Evolutionary conservation across 768 basidiomycete species (phyloP).

Genomic region (Suillus discolor): DNA sequence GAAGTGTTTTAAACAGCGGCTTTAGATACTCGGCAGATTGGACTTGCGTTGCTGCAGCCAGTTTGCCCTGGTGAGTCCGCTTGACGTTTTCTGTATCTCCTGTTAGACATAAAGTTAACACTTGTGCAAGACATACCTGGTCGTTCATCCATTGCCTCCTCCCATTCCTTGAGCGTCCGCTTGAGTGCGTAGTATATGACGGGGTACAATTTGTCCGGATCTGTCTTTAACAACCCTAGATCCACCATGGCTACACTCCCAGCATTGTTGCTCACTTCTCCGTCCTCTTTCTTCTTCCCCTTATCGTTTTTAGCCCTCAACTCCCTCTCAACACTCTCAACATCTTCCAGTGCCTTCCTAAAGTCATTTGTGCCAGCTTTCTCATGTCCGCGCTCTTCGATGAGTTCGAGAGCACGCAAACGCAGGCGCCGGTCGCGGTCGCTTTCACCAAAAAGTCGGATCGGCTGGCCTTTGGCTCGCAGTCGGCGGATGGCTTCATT

Average conservation of each 20-base stretch:
- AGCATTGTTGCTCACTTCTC: constrained; percentile 45
- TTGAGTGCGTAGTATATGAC: constrained; percentile 96
- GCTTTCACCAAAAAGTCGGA: constrained; percentile 91
- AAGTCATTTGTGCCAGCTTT: constrained; percentile 93
- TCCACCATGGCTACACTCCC: constrained; percentile 61
- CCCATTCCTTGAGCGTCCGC: constrained; percentile 94
- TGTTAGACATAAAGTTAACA: background rate
- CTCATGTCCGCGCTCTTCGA: constrained; percentile 87
- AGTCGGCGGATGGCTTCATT: constrained; percentile 90
- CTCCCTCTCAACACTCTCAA: constrained; percentile 76
- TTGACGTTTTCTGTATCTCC: constrained; percentile 71
- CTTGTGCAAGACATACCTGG: constrained; percentile 60
- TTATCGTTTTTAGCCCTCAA: constrained; percentile 56
- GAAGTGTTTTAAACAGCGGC: constrained; percentile 89
- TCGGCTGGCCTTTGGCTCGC: constrained; percentile 90
- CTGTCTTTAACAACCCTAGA: constrained; percentile 78
- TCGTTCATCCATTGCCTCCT: constrained; percentile 89
- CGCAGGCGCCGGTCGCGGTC: constrained; percentile 93
- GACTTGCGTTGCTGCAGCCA: constrained; percentile 93
- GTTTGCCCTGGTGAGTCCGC: constrained; percentile 86
- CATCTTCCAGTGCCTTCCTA: constrained; percentile 85
- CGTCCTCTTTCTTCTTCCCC: constrained; percentile 68
- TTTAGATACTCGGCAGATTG: constrained; percentile 97
- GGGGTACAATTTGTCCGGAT: constrained; percentile 95
- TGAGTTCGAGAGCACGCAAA: constrained; percentile 89